phyloP scores from a whole-genome alignment of 2,329 filamentous ascomycete genomes.

The Xylariaceae sp. region DNA sequence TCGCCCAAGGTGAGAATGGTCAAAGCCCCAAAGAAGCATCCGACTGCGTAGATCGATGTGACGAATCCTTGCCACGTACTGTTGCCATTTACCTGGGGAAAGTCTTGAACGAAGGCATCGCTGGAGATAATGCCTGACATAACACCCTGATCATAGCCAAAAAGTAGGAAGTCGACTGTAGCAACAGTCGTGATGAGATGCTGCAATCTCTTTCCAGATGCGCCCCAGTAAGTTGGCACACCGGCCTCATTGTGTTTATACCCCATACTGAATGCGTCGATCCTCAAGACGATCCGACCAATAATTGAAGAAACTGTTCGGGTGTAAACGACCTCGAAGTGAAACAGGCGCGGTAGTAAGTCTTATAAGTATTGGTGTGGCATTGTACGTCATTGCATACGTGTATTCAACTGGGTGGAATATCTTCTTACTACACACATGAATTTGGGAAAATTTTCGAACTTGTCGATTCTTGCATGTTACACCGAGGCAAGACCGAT shows the following conservation, averaged over 20 bases:
- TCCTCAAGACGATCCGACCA: constrained; percentile 1
- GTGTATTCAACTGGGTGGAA: no score
- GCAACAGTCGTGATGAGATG: constrained; percentile 27
- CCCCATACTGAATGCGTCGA: constrained; percentile 20
- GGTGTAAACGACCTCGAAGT: no score
- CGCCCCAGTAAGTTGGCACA: constrained; percentile 31
- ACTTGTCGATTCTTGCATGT: no score
- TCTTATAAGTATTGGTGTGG: no score
- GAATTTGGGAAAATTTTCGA: no score
- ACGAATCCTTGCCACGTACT: constrained; percentile 36
- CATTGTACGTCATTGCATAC: no score
- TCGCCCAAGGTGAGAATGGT: constrained; percentile 45
- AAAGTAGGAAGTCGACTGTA: constrained; percentile 27
- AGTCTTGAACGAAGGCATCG: constrained; percentile 25
- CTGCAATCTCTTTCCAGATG: constrained; percentile 27
- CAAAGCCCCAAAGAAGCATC: constrained; percentile 39
- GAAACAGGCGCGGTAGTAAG: no score
- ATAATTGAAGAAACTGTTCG: no score
- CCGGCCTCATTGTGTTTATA: constrained; percentile 26
- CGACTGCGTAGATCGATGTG: constrained; percentile 39
- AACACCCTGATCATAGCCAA: constrained; percentile 32
- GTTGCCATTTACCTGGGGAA: constrained; percentile 31
- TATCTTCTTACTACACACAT: no score
- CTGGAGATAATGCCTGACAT: constrained; percentile 32
- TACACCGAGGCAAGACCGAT: no score